Conservation (phyloP, 75 land plant species). For the Isoetes taiwanensis region DNA sequence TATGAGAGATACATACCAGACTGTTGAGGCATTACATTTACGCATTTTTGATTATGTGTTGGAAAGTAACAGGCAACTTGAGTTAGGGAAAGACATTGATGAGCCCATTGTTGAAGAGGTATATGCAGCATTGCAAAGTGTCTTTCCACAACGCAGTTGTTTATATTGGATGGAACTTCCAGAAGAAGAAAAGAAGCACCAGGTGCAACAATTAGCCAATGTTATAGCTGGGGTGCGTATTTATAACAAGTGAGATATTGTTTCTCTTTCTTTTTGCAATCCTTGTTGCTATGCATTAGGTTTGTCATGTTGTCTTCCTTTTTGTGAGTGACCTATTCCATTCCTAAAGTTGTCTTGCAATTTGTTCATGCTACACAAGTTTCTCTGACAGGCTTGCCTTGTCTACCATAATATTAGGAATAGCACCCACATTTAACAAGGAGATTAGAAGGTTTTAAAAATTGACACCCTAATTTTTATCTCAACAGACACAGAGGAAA, state of each 20-base stretch:
- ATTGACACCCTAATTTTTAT: too few species aligned
- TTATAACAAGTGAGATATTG: slow-evolving; percentile 5
- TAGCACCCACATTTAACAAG: too few species aligned
- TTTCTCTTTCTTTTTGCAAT: too few species aligned
- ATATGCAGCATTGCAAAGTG: neutral
- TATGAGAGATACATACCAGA: neutral
- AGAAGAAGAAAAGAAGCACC: neutral
- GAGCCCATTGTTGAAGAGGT: neutral
- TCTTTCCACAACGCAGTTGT: neutral
- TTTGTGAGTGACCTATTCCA: too few species aligned
- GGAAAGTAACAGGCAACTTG: neutral
- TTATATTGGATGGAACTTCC: slow-evolving; percentile 6
- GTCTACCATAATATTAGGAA: too few species aligned
- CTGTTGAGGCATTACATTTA: neutral
- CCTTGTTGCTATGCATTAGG: too few species aligned
- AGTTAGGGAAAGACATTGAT: neutral
- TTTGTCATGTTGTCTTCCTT: too few species aligned
- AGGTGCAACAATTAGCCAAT: neutral
- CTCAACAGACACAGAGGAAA: neutral
- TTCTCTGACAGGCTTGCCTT: too few species aligned
- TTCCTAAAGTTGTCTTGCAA: too few species aligned
- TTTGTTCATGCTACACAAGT: too few species aligned
- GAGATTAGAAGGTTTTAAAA: too few species aligned
- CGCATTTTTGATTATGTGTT: slow-evolving; percentile 5
- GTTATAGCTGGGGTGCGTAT: slow-evolving; percentile 2